Evolutionary conservation across 371 early-diverging fungal genomes (phyloP).

Genomic region (Chytridiales sp.): DNA sequence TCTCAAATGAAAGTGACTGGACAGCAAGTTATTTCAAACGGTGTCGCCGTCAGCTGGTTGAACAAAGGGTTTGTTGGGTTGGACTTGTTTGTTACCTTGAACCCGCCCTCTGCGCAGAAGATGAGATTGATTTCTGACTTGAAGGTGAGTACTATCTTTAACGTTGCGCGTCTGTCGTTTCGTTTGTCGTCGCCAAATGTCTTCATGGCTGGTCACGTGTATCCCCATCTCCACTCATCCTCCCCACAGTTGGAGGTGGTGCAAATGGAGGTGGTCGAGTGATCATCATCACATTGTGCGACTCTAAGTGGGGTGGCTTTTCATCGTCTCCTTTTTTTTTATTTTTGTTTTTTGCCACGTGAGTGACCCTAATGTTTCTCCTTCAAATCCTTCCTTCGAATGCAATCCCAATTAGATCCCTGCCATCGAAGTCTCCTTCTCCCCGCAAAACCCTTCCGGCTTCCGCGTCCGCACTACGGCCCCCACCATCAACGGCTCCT

Average conservation of each 20-base stretch:
- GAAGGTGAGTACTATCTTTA: neutral
- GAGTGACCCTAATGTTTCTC: no score
- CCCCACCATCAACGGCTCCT: slow-evolving; percentile 1
- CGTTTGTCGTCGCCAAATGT: no score
- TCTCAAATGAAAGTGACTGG: slow-evolving; percentile 7
- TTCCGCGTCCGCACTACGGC: neutral
- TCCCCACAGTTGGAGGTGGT: no score
- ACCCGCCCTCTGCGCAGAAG: neutral
- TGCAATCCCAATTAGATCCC: no score
- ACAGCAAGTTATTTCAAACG: neutral
- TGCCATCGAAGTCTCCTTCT: neutral
- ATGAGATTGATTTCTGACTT: slow-evolving; percentile 12
- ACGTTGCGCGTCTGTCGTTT: no score
- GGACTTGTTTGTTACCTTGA: slow-evolving; percentile 1
- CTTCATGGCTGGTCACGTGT: no score
- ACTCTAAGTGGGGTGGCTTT: no score
- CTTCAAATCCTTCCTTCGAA: no score
- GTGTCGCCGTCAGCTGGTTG: slow-evolving; percentile 12
- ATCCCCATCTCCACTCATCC: no score
- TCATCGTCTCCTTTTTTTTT: neutral
- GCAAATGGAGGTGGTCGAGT: no score
- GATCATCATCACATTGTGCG: no score
- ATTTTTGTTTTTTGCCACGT: neutral
- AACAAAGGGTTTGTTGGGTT: slow-evolving; percentile 13
- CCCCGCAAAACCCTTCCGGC: slow-evolving; percentile 7